Evolutionary conservation across 768 basidiomycete genomes (phyloP), one percentile per base, ranked within the genome.

Genomic region (Lentinula sp.): DNA sequence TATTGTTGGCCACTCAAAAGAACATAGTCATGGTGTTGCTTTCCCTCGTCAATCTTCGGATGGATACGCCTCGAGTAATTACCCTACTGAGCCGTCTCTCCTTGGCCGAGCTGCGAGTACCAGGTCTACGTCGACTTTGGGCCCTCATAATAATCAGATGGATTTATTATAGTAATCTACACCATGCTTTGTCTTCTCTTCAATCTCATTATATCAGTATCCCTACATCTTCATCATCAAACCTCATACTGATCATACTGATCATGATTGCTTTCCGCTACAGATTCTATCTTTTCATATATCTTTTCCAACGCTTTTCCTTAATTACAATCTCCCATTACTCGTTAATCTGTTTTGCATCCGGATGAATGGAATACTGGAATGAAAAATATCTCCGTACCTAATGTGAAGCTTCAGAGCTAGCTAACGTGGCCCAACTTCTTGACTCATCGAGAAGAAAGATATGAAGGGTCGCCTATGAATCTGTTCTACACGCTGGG

Each of bases 91-190:
- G 35, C 21, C 45, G 4, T 46, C 45, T 23, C 9, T 21, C 21
- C 53, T 39, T 35, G 53, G 53, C 42, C 35, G 40, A 56, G 55
- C 40, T 42, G 39, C 39, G 40, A 43, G 55, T 43, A 43, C 28
- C 55, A 43, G 23, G 15, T 56, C 55, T 21, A 56, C 55, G 10
- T 56, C 55, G 40, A 56, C 55, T 43, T n/a, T 56, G 21, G 55
- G 55, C 42, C 55, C 55, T 8, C 55, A 56, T n/a, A 56, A 56
- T 56, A 28, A 23, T 42, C 40, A 40, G 11, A 23, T 37, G 18
- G 55, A 56, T 43, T 18, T 56, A 13, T 56, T 42, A 56, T 56
- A 56, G 23, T 43, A 43, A 46, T 46, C 13, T 9, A 13, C n/a
- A 34, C 50, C 50, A 51, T 51, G 49, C 49, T 23, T 23, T 50